Base-by-base conservation (phyloP, 805 yeast genomes). In the Hanseniaspora occidentalis region DNA sequence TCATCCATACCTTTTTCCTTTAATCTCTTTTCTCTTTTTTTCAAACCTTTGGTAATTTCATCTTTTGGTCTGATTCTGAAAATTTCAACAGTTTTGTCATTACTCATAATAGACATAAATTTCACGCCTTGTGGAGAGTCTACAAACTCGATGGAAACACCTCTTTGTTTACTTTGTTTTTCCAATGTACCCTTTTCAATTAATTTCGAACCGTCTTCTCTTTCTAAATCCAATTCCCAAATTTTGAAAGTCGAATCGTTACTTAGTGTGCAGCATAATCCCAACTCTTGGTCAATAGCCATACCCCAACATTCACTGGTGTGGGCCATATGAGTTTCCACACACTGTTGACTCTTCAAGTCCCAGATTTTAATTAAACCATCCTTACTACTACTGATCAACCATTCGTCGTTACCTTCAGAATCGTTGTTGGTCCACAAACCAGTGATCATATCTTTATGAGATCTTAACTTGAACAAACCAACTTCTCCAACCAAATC, bases 321-420 rank as follows among this genome's bases (percentile, higher is more conserved):
- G 56, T 85, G 95, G 0, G 96, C 95, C 45, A 86, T 77, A 56
- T 88, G 96, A 1, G 97, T 88, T 57, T 92, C 99, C 4, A 86
- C 66, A 61, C 96, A 84, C 57, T 85, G 94, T 56, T 83, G 85
- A 3, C 92, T 65, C 51, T 78, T 80, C 50, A 92, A 61, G 54
- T 92, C 97, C 99, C 99, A 92, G 26, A 92, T 61, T 57, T 92
- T 92, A 49, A 92, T 69, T 37, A 86, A 65, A 0, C 97, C 97
- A 56, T 92, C 99, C 54, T 86, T 88, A 2, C 94, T 73, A 1
- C 79, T 76, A 48, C 86, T 76, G 16, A 86, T 49, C 14, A 92
- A 61, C 71, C 81, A 85, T 42, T 81, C 83, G 44, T 74, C 79
- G 48, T 74, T 57, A n/a, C 71, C 80, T 45, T 74, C 79, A 4